These are phyloP conservation scores for Penicillium odoratum DNA, from an alignment of 495 filamentous ascomycete genomes.

Conservation along the genomic window DNA sequence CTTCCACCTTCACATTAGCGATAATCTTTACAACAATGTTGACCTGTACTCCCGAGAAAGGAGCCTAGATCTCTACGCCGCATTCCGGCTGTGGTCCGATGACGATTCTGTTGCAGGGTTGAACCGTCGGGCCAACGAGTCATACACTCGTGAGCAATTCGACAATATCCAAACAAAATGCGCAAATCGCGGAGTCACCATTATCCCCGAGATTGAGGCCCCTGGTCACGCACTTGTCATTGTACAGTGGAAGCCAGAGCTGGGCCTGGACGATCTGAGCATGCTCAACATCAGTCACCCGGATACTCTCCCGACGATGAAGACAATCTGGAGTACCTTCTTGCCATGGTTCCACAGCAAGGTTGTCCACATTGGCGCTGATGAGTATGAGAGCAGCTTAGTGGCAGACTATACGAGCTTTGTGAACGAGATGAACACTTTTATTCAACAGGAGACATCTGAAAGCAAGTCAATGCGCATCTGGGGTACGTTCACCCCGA, in stretches of 20 bases:
- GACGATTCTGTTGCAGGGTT: conserved; percentile 41
- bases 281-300: conserved; percentile 54
- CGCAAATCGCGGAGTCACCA: conserved; percentile 47
- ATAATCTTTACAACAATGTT: conserved; percentile 49
- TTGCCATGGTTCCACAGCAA: conserved; percentile 55
- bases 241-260: conserved; percentile 52
- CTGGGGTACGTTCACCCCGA: conserved; percentile 54
- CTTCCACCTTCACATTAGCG: conserved; percentile 54
- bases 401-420: conserved; percentile 47
- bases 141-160: conserved; percentile 46
- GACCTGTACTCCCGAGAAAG: conserved; percentile 35
- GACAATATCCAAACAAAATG: conserved; percentile 46
- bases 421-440: conserved; percentile 48
- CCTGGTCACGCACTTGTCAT: conserved; percentile 53
- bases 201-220: conserved; percentile 55
- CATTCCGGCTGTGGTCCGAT: conserved; percentile 42
- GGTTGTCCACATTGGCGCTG: conserved; percentile 54
- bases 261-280: conserved; percentile 46
- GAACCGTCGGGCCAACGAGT: conserved; percentile 47
- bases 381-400: conserved; percentile 45
- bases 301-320: conserved; percentile 50
- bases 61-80: conserved; percentile 42
- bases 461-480: conserved; percentile 45
- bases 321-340: conserved; percentile 52
- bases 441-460: conserved; percentile 35